Conservation (phyloP, 108 stramenopile genomes). For the Schizochytrium sp. region DNA sequence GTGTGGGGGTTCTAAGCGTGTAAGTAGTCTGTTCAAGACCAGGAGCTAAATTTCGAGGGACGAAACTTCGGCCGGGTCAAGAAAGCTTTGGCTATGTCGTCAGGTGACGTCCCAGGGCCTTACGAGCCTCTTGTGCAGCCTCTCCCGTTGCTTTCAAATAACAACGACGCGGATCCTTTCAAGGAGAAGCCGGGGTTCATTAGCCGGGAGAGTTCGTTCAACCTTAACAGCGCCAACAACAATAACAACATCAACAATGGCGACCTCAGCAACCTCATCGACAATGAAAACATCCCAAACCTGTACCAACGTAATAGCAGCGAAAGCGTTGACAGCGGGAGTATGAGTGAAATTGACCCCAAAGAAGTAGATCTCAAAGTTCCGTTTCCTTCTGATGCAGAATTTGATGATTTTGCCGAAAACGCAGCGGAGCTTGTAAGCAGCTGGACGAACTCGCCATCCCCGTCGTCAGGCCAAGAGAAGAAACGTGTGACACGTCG, state of each 20-base stretch:
- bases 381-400: not conserved
- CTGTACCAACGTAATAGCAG: not conserved
- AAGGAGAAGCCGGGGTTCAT: no score
- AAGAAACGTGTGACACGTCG: constrained; percentile 25
- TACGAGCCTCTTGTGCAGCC: no score
- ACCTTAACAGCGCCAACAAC: not conserved
- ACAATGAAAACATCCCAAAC: not conserved
- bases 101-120: no score
- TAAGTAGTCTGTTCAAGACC: no score
- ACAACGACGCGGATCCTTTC: no score
- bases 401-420: constrained; percentile 3
- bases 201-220: not conserved
- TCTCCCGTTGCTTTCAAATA: no score
- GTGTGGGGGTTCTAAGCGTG: no score
- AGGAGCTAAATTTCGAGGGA: no score
- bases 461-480: not conserved
- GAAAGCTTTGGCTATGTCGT: no score
- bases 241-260: not conserved
- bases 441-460: constrained; percentile 2
- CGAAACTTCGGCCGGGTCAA: no score
- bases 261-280: not conserved
- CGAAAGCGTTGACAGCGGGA: not conserved
- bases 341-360: not conserved
- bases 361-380: no score
- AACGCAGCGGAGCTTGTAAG: constrained; percentile 14